phyloP scores from a whole-genome alignment of 805 yeast species.

The Sungouiozyma intestinalis region DNA sequence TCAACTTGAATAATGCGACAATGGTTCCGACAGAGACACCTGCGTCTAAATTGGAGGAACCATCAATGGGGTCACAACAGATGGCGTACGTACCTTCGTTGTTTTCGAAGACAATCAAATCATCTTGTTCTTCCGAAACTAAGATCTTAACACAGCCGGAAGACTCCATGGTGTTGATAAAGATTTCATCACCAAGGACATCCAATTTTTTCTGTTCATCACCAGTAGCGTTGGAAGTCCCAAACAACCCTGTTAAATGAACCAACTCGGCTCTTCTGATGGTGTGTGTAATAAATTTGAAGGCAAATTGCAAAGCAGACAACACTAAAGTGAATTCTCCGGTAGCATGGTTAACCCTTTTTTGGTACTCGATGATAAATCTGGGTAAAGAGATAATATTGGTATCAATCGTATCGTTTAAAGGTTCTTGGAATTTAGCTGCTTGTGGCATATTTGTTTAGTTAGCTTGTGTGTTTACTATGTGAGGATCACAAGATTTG shows the following conservation, averaged over 20 bases:
- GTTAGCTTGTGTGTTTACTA: background rate
- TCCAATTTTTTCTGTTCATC: slow-evolving; percentile 95
- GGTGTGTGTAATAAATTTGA: slow-evolving; percentile 92
- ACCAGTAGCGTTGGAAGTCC: slow-evolving; percentile 83
- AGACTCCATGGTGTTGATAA: slow-evolving; percentile 93
- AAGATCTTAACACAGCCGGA: slow-evolving; percentile 81
- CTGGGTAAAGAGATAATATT: slow-evolving; percentile 86
- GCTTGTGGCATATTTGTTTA: background rate
- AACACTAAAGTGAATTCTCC: slow-evolving; percentile 86
- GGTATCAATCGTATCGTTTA: slow-evolving; percentile 48
- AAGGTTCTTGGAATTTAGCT: background rate
- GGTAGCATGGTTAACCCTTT: slow-evolving; percentile 61
- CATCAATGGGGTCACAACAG: slow-evolving; percentile 96
- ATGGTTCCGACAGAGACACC: slow-evolving; percentile 98
- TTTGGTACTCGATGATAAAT: slow-evolving; percentile 78
- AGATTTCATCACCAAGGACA: slow-evolving; percentile 94
- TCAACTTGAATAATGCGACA: slow-evolving; percentile 76
- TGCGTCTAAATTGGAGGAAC: slow-evolving; percentile 91
- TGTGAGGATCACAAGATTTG: too few relatives aligned
- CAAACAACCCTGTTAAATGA: slow-evolving; percentile 82
- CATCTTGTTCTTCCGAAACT: slow-evolving; percentile 94
- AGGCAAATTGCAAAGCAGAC: slow-evolving; percentile 88
- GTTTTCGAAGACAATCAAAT: slow-evolving; percentile 79
- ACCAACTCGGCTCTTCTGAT: slow-evolving; percentile 90
- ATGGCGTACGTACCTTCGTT: slow-evolving; percentile 55